These are phyloP conservation scores for Lentinus brumalis DNA, from an alignment of 768 basidiomycete species.

Conservation along the genomic window DNA sequence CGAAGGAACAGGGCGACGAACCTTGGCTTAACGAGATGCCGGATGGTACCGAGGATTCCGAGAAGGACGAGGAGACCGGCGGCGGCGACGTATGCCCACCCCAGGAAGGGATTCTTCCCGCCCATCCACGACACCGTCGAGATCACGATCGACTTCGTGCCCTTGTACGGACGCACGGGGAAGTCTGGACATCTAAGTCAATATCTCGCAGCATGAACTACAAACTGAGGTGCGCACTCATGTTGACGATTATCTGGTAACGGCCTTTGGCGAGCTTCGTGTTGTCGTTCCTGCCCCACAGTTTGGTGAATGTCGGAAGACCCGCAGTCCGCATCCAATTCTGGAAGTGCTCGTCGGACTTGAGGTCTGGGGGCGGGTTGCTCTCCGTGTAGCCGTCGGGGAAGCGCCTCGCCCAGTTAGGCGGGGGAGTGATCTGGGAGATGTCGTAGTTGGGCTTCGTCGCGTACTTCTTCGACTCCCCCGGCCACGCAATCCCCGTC, in stretches of 20 bases:
- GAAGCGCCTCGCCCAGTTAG: constrained; percentile 82
- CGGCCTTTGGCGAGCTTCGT: constrained; percentile 68
- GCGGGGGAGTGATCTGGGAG: constrained; percentile 83
- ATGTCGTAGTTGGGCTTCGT: constrained; percentile 60
- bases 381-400: constrained; percentile 70
- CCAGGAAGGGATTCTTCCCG: constrained; percentile 97
- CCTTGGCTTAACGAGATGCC: constrained; percentile 94
- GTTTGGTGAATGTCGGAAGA: constrained; percentile 93
- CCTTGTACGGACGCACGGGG: constrained; percentile 87
- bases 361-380: constrained; percentile 73
- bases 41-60: constrained; percentile 83
- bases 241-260: constrained; percentile 74
- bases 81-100: constrained; percentile 95
- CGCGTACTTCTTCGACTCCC: constrained; percentile 89
- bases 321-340: constrained; percentile 99
- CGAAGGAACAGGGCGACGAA: constrained; percentile 32
- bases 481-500: constrained; percentile 92
- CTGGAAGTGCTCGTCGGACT: constrained; percentile 88
- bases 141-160: constrained; percentile 96
- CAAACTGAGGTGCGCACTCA: constrained; percentile 61
- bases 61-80: constrained; percentile 86
- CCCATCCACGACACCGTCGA: constrained; percentile 99
- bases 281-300: constrained; percentile 89
- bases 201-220: no score
- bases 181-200: constrained; percentile 58